A percentile compares a stretch with the other conserved stretches of the same genome.
Conservation (phyloP, 2,329 filamentous ascomycete genomes). For the Penicillium sp. region DNA sequence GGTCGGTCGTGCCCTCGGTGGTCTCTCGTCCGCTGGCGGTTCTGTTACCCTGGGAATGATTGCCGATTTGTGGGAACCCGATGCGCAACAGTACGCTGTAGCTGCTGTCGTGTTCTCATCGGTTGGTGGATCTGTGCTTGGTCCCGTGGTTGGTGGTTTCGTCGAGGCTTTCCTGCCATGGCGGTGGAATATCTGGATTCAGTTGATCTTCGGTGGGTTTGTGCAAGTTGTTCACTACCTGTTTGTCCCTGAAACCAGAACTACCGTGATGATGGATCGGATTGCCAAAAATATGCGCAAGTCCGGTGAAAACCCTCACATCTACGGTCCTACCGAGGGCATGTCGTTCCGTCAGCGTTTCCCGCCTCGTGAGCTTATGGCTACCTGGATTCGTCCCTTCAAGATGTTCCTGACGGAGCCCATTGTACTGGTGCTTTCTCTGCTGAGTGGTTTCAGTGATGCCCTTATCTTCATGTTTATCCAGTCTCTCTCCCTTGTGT, state of each 20-base stretch:
- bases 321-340: constrained; percentile 72
- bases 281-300: constrained; percentile 73
- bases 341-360: constrained; percentile 59
- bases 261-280: constrained; percentile 72
- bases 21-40: constrained; percentile 68
- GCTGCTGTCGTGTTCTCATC: constrained; percentile 76
- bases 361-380: constrained; percentile 55
- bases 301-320: constrained; percentile 55
- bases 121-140: constrained; percentile 72
- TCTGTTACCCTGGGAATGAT: constrained; percentile 74
- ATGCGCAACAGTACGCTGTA: constrained; percentile 71
- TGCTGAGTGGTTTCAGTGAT: constrained; percentile 63
- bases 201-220: constrained; percentile 71
- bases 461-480: constrained; percentile 67
- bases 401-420: constrained; percentile 64
- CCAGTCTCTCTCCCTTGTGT: constrained; percentile 60
- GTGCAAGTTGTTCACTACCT: constrained; percentile 67
- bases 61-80: constrained; percentile 69
- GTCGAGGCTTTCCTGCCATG: constrained; percentile 65
- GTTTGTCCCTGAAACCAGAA: constrained; percentile 73
- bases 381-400: constrained; percentile 61
- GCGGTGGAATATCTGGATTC: constrained; percentile 82
- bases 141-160: constrained; percentile 76
- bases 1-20: constrained; percentile 67
- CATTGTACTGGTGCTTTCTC: constrained; percentile 60